Conservation (phyloP, 352 stramenopile genomes). For the Globisporangium solare region DNA sequence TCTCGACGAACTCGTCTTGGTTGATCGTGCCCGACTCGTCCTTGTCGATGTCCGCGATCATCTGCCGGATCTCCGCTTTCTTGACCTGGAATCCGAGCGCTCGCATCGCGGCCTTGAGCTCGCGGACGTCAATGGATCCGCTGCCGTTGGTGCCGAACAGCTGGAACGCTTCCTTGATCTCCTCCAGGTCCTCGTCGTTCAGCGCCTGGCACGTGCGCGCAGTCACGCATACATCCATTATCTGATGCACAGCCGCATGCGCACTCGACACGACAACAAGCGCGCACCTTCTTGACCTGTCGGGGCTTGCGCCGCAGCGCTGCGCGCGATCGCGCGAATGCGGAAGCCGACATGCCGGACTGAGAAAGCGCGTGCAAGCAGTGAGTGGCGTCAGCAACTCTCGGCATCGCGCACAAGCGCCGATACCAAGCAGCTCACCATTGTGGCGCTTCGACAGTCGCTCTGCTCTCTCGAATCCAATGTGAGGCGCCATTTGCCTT, state of each 20-base stretch:
- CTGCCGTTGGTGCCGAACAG: slow-evolving; percentile 92
- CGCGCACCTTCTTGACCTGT: slow-evolving; percentile 51
- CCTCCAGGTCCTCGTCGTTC: slow-evolving; percentile 91
- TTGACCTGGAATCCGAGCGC: slow-evolving; percentile 93
- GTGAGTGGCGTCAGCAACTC: background rate
- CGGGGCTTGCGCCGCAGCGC: slow-evolving; percentile 55
- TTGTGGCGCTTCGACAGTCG: background rate
- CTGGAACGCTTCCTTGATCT: slow-evolving; percentile 93
- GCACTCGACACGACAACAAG: background rate
- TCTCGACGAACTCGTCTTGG: slow-evolving; percentile 93
- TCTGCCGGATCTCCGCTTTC: slow-evolving; percentile 90
- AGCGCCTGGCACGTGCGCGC: slow-evolving; percentile 25
- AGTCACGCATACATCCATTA: background rate
- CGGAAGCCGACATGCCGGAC: slow-evolving; percentile 49
- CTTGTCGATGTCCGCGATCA: slow-evolving; percentile 94
- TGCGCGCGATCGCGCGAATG: slow-evolving; percentile 57
- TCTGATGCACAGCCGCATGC: background rate
- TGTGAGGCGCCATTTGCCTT: no score
- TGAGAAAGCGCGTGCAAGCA: background rate
- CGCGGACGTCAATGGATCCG: slow-evolving; percentile 88
- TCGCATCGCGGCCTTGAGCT: slow-evolving; percentile 94
- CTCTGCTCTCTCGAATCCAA: no score
- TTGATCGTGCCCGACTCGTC: slow-evolving; percentile 87
- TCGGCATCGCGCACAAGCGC: background rate
- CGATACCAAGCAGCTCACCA: background rate